Evolutionary conservation across 805 yeast species (phyloP), one percentile per base, ranked within the genome.

Genomic region (Candida peoriensis): DNA sequence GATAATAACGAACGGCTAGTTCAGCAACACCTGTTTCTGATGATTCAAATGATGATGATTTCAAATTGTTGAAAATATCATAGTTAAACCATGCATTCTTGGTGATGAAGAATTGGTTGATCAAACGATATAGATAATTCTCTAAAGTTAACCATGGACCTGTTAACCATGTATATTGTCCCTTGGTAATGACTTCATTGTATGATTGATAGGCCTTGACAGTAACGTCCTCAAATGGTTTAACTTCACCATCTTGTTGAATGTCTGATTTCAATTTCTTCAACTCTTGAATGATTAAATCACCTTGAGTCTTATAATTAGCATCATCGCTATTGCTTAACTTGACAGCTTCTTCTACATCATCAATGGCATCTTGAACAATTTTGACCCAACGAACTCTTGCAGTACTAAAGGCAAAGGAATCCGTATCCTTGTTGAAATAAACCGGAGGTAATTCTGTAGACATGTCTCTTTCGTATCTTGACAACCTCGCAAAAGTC

Each of bases 131-230:
- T 39, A 93, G 55, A 53, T 81, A 80, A 57, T 96, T 81, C 58
- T 94, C 99, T 27, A 82, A 65, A 52, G 70, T 81, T 35, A 93
- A 64, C 99, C 99, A 93, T 14, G 95, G 96, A 1, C 90, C 94
- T 8, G 80, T 68, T 30, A 66, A 62, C 97, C 97, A 93, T 12
- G 83, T 74, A 34, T 70, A 50, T 8, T 42, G 22, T 15, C 46
- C 24, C 23, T 19, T 16, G 17, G 49, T 53, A 47, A 78, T 60
- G 23, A 72, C 69, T 4, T 68, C 70, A 60, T 90, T 85, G 63
- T 76, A 89, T 6, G 74, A 63, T 10, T 57, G 55, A 38, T 79
- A 70, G 23, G 76, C 71, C 8, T 63, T 55, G 27, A 52, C 21
- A 4, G 19, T 44, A 20, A 63, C 65, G 8, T 60, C 65, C 1